Evolutionary conservation across 2,329 filamentous ascomycete species (phyloP), one percentile per base, ranked within the genome.

Genomic region (Colletotrichum australisinense): DNA sequence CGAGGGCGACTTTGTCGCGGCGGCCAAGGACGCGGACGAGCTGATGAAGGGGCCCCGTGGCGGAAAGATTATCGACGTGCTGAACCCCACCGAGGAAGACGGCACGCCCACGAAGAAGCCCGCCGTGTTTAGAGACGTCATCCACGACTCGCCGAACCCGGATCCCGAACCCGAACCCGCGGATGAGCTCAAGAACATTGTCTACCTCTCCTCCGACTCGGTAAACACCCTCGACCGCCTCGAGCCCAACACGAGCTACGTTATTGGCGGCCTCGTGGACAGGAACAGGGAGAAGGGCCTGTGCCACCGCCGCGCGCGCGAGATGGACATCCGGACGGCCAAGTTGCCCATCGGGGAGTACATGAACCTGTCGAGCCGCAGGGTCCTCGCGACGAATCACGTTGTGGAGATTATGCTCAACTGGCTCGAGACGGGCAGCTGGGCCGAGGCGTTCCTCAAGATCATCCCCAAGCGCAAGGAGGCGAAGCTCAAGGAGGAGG

Each of bases 211-310:
- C 8, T 95, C 95, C 19, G 97, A 99, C 82, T 97, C 95, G n/a
- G 92, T 93, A 0, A 88, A 97, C 76, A 96, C 93, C 0, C 88
- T 99, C 35, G 92, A 93, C 6, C 90, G 93, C 56, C 89, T 99
- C 56, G 95, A 95, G 81, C 94, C 95, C 0, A 93, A 97, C 83
- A 95, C 93, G 74, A 96, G 92, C 72, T 99, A 99, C 82, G 93
- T 99, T 75, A 93, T 99, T 69, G 97, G 97, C 46, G 97, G 96
- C 0, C 87, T 99, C 46, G 97, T 99, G 30, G 97, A 99, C 85
- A 95, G 95, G 84, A 99, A 99, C 83, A 90, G 97, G 57, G 93
- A 99, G 83, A 99, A 99, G 85, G 95, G 94, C 1, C 88, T 99
- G 49, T 99, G 97, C 83, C 95, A 98, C 87, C 93, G 92, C 78